Conservation (phyloP, 192 early-diverging fungal species). For the Backusella sp. region DNA sequence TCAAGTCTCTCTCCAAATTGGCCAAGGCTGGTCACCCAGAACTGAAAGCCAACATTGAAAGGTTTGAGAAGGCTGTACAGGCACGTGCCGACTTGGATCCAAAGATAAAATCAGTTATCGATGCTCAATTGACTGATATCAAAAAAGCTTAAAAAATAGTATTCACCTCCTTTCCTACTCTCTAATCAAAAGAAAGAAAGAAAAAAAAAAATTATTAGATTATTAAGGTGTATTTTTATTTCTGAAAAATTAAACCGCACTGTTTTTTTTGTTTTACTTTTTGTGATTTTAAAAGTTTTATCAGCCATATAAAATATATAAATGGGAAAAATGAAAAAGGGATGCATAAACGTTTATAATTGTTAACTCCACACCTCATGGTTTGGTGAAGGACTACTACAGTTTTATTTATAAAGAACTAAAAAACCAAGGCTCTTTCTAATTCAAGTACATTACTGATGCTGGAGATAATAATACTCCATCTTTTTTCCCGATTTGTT, state of each 20-base stretch:
- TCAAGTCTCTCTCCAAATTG: slow-evolving; percentile 56
- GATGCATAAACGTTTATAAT: background rate
- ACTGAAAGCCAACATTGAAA: slow-evolving; percentile 47
- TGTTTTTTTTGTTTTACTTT: slow-evolving; percentile 4
- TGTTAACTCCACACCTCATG: background rate
- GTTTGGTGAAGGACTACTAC: too few relatives aligned
- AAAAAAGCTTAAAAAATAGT: slow-evolving; percentile 10
- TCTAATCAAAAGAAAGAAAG: slow-evolving; percentile 3
- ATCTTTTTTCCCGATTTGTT: background rate
- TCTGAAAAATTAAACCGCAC: slow-evolving; percentile 6
- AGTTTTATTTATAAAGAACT: too few relatives aligned
- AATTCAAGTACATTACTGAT: background rate
- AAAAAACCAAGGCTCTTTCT: background rate
- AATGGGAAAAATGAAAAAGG: background rate
- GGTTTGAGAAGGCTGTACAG: slow-evolving; percentile 44
- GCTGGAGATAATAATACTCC: background rate
- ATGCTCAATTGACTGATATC: background rate
- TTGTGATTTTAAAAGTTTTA: slow-evolving; percentile 1
- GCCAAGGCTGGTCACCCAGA: slow-evolving; percentile 32
- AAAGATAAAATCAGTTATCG: slow-evolving; percentile 10
- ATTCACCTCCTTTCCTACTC: background rate
- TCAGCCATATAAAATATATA: background rate
- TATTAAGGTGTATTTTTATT: slow-evolving; percentile 3
- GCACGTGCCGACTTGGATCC: slow-evolving; percentile 2
- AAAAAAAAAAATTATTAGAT: background rate